phyloP scores from a whole-genome alignment of 768 basidiomycete genomes.

The Pisolithus albus region DNA sequence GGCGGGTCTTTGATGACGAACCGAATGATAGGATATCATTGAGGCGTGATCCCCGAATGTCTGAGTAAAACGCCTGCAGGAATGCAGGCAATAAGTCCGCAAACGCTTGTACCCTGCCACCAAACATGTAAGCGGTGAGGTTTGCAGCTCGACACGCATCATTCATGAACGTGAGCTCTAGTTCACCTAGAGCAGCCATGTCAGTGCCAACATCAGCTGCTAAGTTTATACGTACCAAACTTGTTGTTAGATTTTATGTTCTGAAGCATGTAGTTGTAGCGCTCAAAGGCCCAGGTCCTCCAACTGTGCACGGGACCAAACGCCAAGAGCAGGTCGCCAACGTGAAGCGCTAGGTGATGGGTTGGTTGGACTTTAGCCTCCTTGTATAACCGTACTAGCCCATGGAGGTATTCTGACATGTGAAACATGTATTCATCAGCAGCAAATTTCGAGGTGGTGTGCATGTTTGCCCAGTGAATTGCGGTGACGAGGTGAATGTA shows the following conservation, averaged over 20 bases:
- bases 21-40: too few relatives aligned
- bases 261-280: slow-evolving; percentile 29
- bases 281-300: slow-evolving; percentile 32
- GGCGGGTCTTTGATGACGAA: too few relatives aligned
- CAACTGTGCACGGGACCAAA: slow-evolving; percentile 35
- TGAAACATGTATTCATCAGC: not conserved
- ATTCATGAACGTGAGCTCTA: too few relatives aligned
- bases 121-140: too few relatives aligned
- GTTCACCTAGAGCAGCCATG: too few relatives aligned
- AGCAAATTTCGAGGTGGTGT: not conserved
- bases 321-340: slow-evolving; percentile 20
- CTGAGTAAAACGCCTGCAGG: too few relatives aligned
- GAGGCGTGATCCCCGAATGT: too few relatives aligned
- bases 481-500: not conserved
- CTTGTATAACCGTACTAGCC: slow-evolving; percentile 26
- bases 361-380: slow-evolving; percentile 19
- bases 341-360: slow-evolving; percentile 38
- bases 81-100: too few relatives aligned
- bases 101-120: too few relatives aligned
- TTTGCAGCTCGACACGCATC: too few relatives aligned
- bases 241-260: not conserved
- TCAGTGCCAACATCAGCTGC: too few relatives aligned
- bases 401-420: slow-evolving; percentile 22
- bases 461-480: not conserved
- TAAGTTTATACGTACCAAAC: not conserved